A percentile compares a stretch with the other conserved stretches of the same genome.
phyloP scores from a whole-genome alignment of 441 rosid genomes.

The Bocquillonia castaneifolia region DNA sequence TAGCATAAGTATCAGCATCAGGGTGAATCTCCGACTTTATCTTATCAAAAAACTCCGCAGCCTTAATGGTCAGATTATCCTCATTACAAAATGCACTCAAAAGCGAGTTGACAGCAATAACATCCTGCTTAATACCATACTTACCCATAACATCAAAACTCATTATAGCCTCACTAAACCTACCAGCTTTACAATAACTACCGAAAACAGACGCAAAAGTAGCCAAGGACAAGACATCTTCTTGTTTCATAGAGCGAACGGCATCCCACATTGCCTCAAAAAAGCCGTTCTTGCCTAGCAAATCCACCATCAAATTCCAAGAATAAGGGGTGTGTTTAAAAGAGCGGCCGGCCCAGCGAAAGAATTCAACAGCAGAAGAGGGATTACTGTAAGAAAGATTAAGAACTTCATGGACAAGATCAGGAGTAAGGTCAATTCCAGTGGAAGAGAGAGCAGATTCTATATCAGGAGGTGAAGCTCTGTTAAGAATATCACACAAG shows the following conservation, averaged over 20 bases:
- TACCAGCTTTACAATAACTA: slow-evolving; percentile 42
- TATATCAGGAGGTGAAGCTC: slow-evolving; percentile 27
- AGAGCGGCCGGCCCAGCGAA: slow-evolving; percentile 44
- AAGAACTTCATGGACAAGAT: slow-evolving; percentile 43
- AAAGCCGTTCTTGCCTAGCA: slow-evolving; percentile 46
- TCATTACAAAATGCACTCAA: slow-evolving; percentile 42
- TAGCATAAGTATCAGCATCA: slow-evolving; percentile 43
- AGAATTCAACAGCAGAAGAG: slow-evolving; percentile 40
- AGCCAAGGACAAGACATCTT: slow-evolving; percentile 27
- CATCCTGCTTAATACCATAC: slow-evolving; percentile 41
- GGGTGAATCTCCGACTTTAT: slow-evolving; percentile 37
- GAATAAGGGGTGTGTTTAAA: slow-evolving; percentile 32
- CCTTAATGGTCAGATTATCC: slow-evolving; percentile 34
- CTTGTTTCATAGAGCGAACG: slow-evolving; percentile 47
- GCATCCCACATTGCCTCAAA: slow-evolving; percentile 65
- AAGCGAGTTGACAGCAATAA: slow-evolving; percentile 45
- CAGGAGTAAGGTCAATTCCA: slow-evolving; percentile 32
- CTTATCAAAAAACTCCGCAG: slow-evolving; percentile 40
- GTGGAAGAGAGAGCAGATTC: slow-evolving; percentile 39
- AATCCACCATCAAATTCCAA: slow-evolving; percentile 57
- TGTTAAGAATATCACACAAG: slow-evolving; percentile 33
- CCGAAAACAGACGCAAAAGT: slow-evolving; percentile 41
- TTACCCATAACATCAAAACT: slow-evolving; percentile 52
- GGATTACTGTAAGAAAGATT: slow-evolving; percentile 36
- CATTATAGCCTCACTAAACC: slow-evolving; percentile 41